A percentile compares a stretch with the other conserved stretches of the same genome.
Evolutionary conservation across 2,329 filamentous ascomycete species (phyloP).

Genomic region (Eutypella sp.): DNA sequence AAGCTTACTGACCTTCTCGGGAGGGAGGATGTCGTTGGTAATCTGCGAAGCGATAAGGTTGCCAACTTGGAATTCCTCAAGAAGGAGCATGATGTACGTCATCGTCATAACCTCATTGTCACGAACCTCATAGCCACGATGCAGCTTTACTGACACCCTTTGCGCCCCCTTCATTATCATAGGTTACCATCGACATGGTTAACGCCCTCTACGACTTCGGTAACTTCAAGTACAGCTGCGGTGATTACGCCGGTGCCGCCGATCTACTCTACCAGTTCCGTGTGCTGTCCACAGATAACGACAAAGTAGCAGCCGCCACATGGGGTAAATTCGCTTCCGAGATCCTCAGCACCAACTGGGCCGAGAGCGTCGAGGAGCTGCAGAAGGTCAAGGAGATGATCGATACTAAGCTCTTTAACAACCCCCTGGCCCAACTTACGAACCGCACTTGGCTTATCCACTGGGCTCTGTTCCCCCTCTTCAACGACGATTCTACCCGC

Average conservation of each 20-base stretch:
- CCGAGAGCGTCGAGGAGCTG: slow-evolving; percentile 84
- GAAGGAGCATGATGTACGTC: slow-evolving; percentile 82
- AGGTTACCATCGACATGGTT: slow-evolving; percentile 92
- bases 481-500: slow-evolving; percentile 90
- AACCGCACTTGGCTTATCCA: slow-evolving; percentile 97
- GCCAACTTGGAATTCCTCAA: slow-evolving; percentile 98
- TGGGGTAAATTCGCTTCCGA: slow-evolving; percentile 98
- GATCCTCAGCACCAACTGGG: slow-evolving; percentile 94
- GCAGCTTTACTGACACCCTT: slow-evolving; percentile 7
- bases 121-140: background rate
- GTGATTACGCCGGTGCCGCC: slow-evolving; percentile 83
- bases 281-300: slow-evolving; percentile 95
- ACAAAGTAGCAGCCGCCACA: slow-evolving; percentile 91
- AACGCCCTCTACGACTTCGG: slow-evolving; percentile 93
- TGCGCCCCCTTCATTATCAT: background rate
- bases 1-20: slow-evolving; percentile 84
- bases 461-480: slow-evolving; percentile 98
- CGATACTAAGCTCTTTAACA: slow-evolving; percentile 92
- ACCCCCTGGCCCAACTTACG: slow-evolving; percentile 89
- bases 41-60: slow-evolving; percentile 92
- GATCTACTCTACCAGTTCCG: slow-evolving; percentile 97
- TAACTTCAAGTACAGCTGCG: slow-evolving; percentile 96
- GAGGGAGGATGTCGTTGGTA: slow-evolving; percentile 84
- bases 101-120: background rate
- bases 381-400: slow-evolving; percentile 88